phyloP scores from a whole-genome alignment of 768 basidiomycete species.

The Tulasnella sp. region DNA sequence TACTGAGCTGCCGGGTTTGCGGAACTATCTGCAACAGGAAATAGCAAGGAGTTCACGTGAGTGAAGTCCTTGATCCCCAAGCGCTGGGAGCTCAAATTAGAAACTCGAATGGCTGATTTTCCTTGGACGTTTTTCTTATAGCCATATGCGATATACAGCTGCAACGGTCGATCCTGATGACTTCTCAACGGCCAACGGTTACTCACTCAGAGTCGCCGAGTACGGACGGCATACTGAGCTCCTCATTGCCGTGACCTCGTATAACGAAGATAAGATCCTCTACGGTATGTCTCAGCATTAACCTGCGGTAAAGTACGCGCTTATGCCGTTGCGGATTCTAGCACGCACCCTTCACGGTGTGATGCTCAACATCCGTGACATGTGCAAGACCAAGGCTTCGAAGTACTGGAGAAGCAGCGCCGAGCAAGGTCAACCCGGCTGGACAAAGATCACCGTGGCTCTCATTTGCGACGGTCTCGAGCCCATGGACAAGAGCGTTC shows the following conservation, averaged over 20 bases:
- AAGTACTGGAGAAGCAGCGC: slow-evolving; percentile 81
- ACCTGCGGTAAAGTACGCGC: background rate
- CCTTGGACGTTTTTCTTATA: slow-evolving; percentile 25
- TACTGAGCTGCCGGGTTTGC: background rate
- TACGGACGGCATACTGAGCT: slow-evolving; percentile 88
- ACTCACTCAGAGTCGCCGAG: slow-evolving; percentile 68
- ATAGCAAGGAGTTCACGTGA: slow-evolving; percentile 84
- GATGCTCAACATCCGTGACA: slow-evolving; percentile 95
- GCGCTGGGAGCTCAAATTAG: slow-evolving; percentile 1
- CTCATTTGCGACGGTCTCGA: slow-evolving; percentile 83
- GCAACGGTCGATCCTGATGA: slow-evolving; percentile 89
- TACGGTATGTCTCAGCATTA: slow-evolving; percentile 35
- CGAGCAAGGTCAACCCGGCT: slow-evolving; percentile 73
- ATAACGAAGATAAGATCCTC: slow-evolving; percentile 88
- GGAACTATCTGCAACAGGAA: slow-evolving; percentile 25
- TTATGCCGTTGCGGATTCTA: slow-evolving; percentile 25
- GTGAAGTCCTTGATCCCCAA: slow-evolving; percentile 22
- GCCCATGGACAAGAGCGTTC: slow-evolving; percentile 79
- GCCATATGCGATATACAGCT: slow-evolving; percentile 88
- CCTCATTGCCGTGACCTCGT: slow-evolving; percentile 87
- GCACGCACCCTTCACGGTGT: slow-evolving; percentile 75
- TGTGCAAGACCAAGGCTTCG: slow-evolving; percentile 90
- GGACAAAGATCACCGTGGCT: slow-evolving; percentile 64
- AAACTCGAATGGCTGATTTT: background rate
- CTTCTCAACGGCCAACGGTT: slow-evolving; percentile 67